Base-by-base conservation (phyloP, 768 basidiomycete species). In the Tremella mesenterica region DNA sequence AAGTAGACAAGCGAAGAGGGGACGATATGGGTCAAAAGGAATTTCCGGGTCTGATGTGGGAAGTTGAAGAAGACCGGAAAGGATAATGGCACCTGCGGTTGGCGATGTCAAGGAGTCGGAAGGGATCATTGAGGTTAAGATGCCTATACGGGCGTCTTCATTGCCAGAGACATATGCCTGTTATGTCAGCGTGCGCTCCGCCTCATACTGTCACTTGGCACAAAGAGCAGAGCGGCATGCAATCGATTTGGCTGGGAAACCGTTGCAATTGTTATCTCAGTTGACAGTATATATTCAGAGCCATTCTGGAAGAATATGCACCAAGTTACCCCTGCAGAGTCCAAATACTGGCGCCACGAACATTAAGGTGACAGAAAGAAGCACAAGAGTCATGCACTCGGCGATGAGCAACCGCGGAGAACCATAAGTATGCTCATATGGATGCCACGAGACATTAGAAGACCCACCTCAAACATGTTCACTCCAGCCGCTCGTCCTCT, bases 401-500 rank as follows among this genome's bases (percentile, higher is more conserved):
- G n/a, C n/a, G n/a, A n/a, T n/a, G n/a, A n/a, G n/a, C n/a, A n/a
- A n/a, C n/a, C n/a, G n/a, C n/a, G n/a, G n/a, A n/a, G n/a, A n/a
- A n/a, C n/a, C n/a, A n/a, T n/a, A n/a, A n/a, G n/a, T n/a, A n/a
- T n/a, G n/a, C n/a, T n/a, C n/a, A n/a, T n/a, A n/a, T n/a, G n/a
- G n/a, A n/a, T n/a, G n/a, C n/a, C n/a, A 5, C 38, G 12, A 34
- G 23, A 5, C 4, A 16, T 8, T 41, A 18, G n/a, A 4, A 16
- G 21, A 39, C 69, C 48, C 50, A 91, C 89, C 77, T 92, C 88
- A 67, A 96, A 93, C 38, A 91, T 82, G 41, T 76, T 77, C 8
- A 85, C 80, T 1, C 88, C 90, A 0, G 85, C 84, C 2, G 81
- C 81, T 34, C 93, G 78, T 26, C 73, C 64, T 85, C 86, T 47